Percentiles rank a stretch among this genome's conserved stretches.
phyloP scores from a whole-genome alignment of 2,329 filamentous ascomycete genomes.

The Colletotrichum limetticola region DNA sequence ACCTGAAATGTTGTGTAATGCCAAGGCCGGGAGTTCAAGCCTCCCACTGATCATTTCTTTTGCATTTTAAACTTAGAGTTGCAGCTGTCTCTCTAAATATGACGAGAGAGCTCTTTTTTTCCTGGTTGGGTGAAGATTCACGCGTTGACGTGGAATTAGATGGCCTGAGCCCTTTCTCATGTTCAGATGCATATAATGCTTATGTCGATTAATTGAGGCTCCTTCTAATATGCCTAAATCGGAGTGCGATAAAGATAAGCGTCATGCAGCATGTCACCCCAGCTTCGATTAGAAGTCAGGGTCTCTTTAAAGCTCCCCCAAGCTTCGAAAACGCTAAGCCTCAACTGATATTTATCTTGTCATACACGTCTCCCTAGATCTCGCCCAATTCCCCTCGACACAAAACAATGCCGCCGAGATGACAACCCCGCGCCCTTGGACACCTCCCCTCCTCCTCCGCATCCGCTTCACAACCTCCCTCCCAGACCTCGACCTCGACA shows the following conservation, averaged over 20 bases:
- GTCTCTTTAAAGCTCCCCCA: neutral
- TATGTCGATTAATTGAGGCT: no score
- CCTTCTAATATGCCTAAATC: neutral
- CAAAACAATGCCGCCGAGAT: constrained; percentile 18
- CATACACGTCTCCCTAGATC: neutral
- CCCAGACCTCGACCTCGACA: constrained; percentile 83
- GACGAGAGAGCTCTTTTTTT: no score
- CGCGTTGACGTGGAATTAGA: neutral
- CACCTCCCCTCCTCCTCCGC: constrained; percentile 75
- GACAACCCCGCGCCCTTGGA: constrained; percentile 32
- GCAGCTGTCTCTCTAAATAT: no score
- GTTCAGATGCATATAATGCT: neutral
- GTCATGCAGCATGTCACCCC: neutral
- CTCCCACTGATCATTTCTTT: constrained; percentile 31
- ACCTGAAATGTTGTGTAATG: constrained; percentile 26
- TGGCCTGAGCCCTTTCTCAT: neutral
- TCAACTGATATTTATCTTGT: no score
- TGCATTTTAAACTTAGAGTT: neutral
- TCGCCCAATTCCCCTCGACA: neutral
- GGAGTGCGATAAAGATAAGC: constrained; percentile 5
- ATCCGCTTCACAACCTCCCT: constrained; percentile 91
- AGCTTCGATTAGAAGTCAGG: neutral
- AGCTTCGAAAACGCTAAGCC: neutral
- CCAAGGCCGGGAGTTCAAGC: constrained; percentile 36
- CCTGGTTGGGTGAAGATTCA: no score